A percentile compares a stretch with the other conserved stretches of the same genome.
Evolutionary conservation across 2,329 filamentous ascomycete genomes (phyloP).

Genomic region (Falciphora oryzae): DNA sequence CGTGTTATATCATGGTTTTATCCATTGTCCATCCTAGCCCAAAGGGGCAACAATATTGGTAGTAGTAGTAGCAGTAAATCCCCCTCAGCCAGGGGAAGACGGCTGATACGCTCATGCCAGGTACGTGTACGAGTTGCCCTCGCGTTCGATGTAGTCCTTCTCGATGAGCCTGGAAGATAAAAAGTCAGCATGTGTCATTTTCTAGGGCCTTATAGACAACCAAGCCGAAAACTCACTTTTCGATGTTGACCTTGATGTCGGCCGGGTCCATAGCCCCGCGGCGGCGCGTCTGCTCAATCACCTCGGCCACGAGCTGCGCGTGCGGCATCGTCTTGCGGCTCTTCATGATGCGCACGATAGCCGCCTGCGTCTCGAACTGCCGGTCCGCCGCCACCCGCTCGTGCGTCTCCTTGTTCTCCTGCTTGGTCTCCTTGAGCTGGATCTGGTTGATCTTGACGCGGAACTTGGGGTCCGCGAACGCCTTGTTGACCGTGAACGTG

Average conservation of each 20-base stretch:
- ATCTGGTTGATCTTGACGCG: constrained; percentile 99
- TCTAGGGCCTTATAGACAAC: not conserved
- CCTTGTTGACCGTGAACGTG: constrained; percentile 74
- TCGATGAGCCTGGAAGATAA: constrained; percentile 65
- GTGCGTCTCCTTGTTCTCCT: constrained; percentile 92
- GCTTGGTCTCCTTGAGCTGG: constrained; percentile 90
- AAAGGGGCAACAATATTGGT: not conserved
- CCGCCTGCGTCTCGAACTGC: constrained; percentile 94
- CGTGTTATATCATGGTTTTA: not conserved
- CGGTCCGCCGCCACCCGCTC: constrained; percentile 83
- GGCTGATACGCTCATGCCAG: constrained; percentile 45
- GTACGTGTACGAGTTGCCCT: constrained; percentile 66
- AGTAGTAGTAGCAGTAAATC: not conserved
- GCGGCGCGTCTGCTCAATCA: constrained; percentile 83
- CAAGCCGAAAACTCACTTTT: constrained; percentile 57
- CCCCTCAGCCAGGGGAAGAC: not conserved
- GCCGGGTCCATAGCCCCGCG: constrained; percentile 77
- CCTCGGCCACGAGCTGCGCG: constrained; percentile 81
- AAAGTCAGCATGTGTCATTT: constrained; percentile 1
- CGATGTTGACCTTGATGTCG: constrained; percentile 96
- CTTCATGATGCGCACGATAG: constrained; percentile 97
- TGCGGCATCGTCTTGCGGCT: constrained; percentile 81
- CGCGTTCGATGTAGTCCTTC: constrained; percentile 86
- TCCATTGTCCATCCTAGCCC: not conserved
- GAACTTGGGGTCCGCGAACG: constrained; percentile 75